Conservation (phyloP, 176 grass and related monocot species). For the Triticum urartu region DNA sequence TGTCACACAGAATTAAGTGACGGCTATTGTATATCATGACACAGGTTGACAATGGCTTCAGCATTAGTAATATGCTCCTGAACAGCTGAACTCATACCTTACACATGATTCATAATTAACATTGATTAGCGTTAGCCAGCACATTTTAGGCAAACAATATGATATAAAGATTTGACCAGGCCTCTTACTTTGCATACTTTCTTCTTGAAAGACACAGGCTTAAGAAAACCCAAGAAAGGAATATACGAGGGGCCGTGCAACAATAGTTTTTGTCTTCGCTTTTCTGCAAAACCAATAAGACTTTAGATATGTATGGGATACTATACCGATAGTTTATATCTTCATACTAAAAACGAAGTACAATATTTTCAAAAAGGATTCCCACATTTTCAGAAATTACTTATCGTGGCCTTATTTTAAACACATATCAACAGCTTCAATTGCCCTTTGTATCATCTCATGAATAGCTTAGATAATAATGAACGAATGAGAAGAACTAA, state of each 20-base stretch:
- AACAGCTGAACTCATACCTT: slow-evolving; percentile 20
- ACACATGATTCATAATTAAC: slow-evolving; percentile 1
- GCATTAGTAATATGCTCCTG: background rate
- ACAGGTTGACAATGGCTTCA: background rate
- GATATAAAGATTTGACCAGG: slow-evolving; percentile 6
- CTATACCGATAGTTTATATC: background rate
- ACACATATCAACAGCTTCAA: background rate
- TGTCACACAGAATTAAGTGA: background rate
- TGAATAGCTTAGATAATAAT: background rate
- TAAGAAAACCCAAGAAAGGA: slow-evolving; percentile 65
- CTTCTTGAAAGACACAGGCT: slow-evolving; percentile 57
- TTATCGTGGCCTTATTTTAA: background rate
- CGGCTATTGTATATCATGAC: background rate
- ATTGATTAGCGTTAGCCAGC: background rate
- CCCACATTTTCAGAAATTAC: background rate
- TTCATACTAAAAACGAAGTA: background rate
- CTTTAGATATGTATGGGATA: slow-evolving; percentile 14
- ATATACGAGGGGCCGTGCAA: slow-evolving; percentile 30
- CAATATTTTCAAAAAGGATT: background rate
- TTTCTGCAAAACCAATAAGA: slow-evolving; percentile 54
- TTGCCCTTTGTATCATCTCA: background rate
- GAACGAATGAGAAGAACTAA: background rate
- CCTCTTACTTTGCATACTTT: slow-evolving; percentile 49
- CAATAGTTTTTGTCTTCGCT: slow-evolving; percentile 40
- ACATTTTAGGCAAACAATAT: background rate